Conservation (phyloP, 2,329 filamentous ascomycete genomes). For the Chrysoporthe deuterocubensis region DNA sequence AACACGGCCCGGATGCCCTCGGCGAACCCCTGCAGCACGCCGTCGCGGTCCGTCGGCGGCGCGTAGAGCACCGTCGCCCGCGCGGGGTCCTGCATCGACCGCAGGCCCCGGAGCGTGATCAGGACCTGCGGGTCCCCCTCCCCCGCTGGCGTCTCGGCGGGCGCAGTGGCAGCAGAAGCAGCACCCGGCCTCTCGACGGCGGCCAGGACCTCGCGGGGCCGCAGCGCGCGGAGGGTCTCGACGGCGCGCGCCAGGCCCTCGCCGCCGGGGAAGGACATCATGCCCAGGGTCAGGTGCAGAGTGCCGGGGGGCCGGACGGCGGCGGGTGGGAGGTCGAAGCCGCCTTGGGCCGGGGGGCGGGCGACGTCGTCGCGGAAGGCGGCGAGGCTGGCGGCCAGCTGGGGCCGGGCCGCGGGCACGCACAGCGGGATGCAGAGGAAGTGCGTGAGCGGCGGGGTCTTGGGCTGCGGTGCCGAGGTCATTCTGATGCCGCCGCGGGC, state of each 20-base stretch:
- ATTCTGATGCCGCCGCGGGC: constrained; percentile 34
- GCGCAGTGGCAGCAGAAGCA: background rate
- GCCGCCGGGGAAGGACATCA: constrained; percentile 69
- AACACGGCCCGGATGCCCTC: constrained; percentile 59
- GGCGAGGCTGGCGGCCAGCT: constrained; percentile 66
- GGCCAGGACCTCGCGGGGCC: constrained; percentile 45
- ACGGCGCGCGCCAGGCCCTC: constrained; percentile 49
- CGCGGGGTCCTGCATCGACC: constrained; percentile 61
- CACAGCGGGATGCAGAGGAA: constrained; percentile 78
- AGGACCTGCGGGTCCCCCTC: constrained; percentile 35
- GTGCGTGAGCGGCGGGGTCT: constrained; percentile 62
- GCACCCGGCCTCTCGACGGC: constrained; percentile 22
- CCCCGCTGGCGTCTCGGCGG: constrained; percentile 6
- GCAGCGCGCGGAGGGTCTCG: constrained; percentile 44
- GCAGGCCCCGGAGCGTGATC: constrained; percentile 58
- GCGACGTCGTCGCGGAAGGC: constrained; percentile 65
- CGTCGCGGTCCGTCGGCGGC: constrained; percentile 57
- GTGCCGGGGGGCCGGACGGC: constrained; percentile 79
- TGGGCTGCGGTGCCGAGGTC: constrained; percentile 39
- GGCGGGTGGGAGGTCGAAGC: constrained; percentile 60
- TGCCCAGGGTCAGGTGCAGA: constrained; percentile 83
- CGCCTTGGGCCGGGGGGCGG: constrained; percentile 37
- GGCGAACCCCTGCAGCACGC: constrained; percentile 61
- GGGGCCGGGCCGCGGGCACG: constrained; percentile 60
- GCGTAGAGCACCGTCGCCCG: constrained; percentile 70